Percentiles rank a stretch among this genome's conserved stretches.
These are phyloP conservation scores for Termitomyces bulborhizus DNA, from an alignment of 768 basidiomycete genomes.

Conservation along the genomic window DNA sequence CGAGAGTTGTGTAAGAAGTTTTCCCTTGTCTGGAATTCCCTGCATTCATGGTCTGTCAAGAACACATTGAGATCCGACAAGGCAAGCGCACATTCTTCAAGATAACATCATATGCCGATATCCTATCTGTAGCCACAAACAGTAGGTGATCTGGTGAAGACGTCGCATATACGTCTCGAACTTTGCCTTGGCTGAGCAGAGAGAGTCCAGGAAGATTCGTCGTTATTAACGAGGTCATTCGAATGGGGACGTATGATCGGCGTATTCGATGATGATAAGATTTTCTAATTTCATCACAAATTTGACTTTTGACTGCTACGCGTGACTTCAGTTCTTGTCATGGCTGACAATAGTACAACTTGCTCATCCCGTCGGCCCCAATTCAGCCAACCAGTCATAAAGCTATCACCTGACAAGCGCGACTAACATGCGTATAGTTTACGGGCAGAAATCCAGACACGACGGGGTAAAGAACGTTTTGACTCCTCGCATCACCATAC, in stretches of 20 bases:
- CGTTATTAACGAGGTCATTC: constrained; percentile 35
- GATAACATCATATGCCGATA: constrained; percentile 96
- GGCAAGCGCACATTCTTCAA: constrained; percentile 73
- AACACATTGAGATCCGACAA: background rate
- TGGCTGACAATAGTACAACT: no score
- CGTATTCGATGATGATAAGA: background rate
- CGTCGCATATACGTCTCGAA: constrained; percentile 87
- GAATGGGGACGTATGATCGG: background rate
- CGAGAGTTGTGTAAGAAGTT: constrained; percentile 83
- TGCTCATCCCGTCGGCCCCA: no score
- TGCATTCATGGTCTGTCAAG: constrained; percentile 25
- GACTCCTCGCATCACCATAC: no score
- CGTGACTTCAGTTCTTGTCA: no score
- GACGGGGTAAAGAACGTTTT: constrained; percentile 54
- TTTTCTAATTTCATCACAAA: background rate
- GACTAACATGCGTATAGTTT: constrained; percentile 28
- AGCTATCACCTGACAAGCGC: no score
- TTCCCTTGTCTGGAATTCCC: constrained; percentile 95
- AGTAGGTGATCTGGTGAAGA: constrained; percentile 69
- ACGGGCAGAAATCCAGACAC: constrained; percentile 82
- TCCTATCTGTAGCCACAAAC: constrained; percentile 93
- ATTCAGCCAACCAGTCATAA: no score
- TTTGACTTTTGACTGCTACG: no score
- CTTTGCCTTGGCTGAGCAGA: constrained; percentile 87
- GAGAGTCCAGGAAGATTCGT: constrained; percentile 57